These are phyloP conservation scores for Cadophora gregata DNA, from an alignment of 2,329 filamentous ascomycete species.

Conservation along the genomic window DNA sequence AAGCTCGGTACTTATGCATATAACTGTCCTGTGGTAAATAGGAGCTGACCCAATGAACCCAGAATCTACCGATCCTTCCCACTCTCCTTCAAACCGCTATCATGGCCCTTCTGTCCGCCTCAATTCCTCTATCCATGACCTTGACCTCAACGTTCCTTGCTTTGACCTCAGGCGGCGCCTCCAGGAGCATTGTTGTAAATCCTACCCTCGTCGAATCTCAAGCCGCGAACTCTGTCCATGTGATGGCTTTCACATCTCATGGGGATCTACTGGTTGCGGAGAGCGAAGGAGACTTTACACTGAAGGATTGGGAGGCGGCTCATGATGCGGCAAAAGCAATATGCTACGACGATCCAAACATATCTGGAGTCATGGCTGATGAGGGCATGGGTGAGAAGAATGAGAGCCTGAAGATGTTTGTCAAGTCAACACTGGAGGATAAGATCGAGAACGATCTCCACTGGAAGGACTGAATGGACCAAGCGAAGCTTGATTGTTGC, in stretches of 20 bases:
- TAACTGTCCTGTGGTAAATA: conserved; percentile 16
- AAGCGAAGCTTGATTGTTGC: conserved; percentile 23
- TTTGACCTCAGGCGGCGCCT: conserved; percentile 52
- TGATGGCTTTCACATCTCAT: conserved; percentile 79
- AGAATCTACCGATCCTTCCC: conserved; percentile 83
- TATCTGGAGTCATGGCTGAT: conserved; percentile 40
- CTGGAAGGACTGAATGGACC: conserved; percentile 54
- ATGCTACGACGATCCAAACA: conserved; percentile 59
- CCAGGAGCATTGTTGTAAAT: conserved; percentile 56
- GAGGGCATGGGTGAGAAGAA: conserved; percentile 50
- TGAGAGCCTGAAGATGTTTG: conserved; percentile 60
- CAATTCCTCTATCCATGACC: conserved; percentile 78
- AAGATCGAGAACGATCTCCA: conserved; percentile 60
- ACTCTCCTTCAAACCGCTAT: conserved; percentile 81
- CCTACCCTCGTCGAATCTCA: conserved; percentile 69
- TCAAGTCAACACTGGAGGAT: conserved; percentile 65
- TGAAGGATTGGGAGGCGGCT: conserved; percentile 76
- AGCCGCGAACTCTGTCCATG: conserved; percentile 74
- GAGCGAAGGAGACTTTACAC: conserved; percentile 79
- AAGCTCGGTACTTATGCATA: conserved; percentile 56
- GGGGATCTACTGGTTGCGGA: conserved; percentile 78
- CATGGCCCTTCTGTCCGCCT: conserved; percentile 79
- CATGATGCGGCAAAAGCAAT: conserved; percentile 67
- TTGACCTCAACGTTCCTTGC: conserved; percentile 70
- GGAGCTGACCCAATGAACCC: conserved; percentile 28